phyloP scores from a whole-genome alignment of 2,329 filamentous ascomycete species.

The Alternaria alternata region DNA sequence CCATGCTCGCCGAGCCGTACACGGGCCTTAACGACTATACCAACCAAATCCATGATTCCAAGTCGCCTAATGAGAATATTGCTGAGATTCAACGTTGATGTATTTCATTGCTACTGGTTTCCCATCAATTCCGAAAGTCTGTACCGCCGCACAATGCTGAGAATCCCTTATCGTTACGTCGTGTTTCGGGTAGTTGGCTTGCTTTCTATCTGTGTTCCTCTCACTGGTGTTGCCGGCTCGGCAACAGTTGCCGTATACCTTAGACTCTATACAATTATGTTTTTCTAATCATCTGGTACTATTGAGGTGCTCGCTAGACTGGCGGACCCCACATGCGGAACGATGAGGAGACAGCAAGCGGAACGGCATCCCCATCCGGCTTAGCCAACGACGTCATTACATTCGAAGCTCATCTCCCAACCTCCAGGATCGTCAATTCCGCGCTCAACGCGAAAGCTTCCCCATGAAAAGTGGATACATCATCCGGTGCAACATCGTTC shows the following conservation, averaged over 20 bases:
- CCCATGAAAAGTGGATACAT: conserved; percentile 1
- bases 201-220: not conserved
- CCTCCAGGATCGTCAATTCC: conserved; percentile 4
- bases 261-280: not conserved
- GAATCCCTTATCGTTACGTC: not conserved
- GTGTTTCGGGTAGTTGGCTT: not conserved
- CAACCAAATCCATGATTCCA: not conserved
- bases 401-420: not conserved
- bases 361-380: not conserved
- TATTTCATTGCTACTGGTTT: not conserved
- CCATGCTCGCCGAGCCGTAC: conserved; percentile 1
- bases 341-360: conserved; percentile 9
- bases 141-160: not conserved
- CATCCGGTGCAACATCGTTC: not conserved
- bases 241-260: not conserved
- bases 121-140: not conserved
- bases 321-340: conserved; percentile 6
- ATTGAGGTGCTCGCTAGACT: not conserved
- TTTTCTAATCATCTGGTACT: not conserved
- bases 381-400: conserved; percentile 11
- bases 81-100: not conserved
- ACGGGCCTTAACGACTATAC: not conserved
- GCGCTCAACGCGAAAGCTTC: not conserved
- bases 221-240: not conserved
- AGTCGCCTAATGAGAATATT: not conserved